A percentile compares a stretch with the other conserved stretches of the same genome.
Evolutionary conservation across 805 yeast species (phyloP).

Genomic region (Dipodascus geniculatus): DNA sequence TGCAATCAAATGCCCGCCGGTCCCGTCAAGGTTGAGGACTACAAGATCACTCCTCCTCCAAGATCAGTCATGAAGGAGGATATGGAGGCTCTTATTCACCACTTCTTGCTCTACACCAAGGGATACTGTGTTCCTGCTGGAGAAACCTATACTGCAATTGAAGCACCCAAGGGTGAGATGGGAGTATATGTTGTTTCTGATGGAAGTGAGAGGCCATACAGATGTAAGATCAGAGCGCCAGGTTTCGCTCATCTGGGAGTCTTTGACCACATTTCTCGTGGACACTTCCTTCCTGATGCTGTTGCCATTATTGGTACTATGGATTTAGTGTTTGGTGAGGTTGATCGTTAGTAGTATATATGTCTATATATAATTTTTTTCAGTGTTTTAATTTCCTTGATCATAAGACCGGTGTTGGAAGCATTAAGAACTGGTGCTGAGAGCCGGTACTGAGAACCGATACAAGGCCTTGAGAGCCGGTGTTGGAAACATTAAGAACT

Average conservation of each 20-base stretch:
- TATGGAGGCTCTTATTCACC: conserved; percentile 87
- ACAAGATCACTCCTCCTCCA: conserved; percentile 74
- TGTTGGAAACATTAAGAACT: no score
- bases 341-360: conserved; percentile 52
- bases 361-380: background rate
- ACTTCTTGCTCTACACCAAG: conserved; percentile 76
- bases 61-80: conserved; percentile 77
- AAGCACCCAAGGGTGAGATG: conserved; percentile 95
- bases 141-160: conserved; percentile 83
- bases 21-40: conserved; percentile 83
- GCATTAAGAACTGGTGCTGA: no score
- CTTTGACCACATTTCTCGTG: conserved; percentile 76
- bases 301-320: conserved; percentile 91
- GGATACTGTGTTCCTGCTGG: conserved; percentile 85
- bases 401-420: no score
- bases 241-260: conserved; percentile 87
- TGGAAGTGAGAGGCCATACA: conserved; percentile 82
- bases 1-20: conserved; percentile 87
- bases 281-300: conserved; percentile 81
- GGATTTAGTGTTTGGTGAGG: conserved; percentile 93
- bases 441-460: no score
- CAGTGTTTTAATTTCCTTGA: background rate
- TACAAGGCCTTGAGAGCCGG: no score
- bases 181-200: conserved; percentile 82
- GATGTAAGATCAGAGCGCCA: conserved; percentile 90